Base-by-base conservation (phyloP, 495 filamentous ascomycete species). In the Podospora fimiseda region DNA sequence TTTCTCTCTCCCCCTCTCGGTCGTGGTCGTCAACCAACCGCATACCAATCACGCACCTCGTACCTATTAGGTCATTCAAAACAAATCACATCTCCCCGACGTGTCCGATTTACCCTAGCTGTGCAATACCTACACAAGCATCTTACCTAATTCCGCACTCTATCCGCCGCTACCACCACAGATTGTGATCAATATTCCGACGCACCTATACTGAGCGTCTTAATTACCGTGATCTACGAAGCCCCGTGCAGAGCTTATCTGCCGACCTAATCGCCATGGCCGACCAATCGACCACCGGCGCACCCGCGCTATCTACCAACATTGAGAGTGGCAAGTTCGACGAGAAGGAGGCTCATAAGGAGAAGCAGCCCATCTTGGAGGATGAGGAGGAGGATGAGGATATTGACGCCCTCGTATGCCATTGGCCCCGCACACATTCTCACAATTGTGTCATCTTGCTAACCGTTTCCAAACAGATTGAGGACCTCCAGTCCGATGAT, bases 401-500 rank as follows among this genome's bases (percentile, higher is more conserved):
- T 60, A 87, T 95, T 51, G 86, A 92, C 62, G 76, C 79, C 51
- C 77, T 95, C 57, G 27, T 33, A 33, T 33, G 27, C 11, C 6
- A 5, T 11, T 33, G 27, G n/a, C n/a, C n/a, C n/a, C n/a, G n/a
- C n/a, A n/a, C n/a, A n/a, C n/a, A n/a, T 33, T 33, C 27, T 33
- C 27, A 6, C 27, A 33, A 33, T 33, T 11, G 11, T 11, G 5
- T 33, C 27, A 33, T 5, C 11, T 33, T 11, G 5, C 27, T 33
- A 33, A 33, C 27, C 27, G 27, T 33, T 33, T 33, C 27, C 5
- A 33, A 6, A 11, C 27, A 33, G 27, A 91, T 95, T 53, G 82
- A 87, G 55, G 88, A 90, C 56, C 82, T 95, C 49, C 83, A 90
- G 66, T 87, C 82, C 13, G 73, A 86, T 51, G 87, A 91, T 64